Evolutionary conservation across 2,329 filamentous ascomycete genomes (phyloP), one percentile per base, ranked within the genome.

Genomic region (Ceratocystiopsis brevicomis): DNA sequence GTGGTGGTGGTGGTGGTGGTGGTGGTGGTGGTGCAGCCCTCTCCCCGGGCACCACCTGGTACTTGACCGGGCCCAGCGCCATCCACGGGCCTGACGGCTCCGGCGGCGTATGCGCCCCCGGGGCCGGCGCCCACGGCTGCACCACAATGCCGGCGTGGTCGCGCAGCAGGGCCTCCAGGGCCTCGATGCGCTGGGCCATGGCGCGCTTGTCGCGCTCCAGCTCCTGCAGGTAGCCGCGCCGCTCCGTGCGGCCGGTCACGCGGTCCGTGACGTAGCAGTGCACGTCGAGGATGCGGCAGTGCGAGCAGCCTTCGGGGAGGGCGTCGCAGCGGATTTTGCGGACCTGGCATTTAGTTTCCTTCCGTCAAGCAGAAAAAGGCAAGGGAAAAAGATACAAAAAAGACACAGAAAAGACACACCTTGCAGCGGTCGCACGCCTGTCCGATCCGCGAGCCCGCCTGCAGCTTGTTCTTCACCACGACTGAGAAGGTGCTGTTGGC

Each of bases 341-440:
- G 5, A 30, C 4, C 25, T 30, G 45, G 85, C 68, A 80, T 84
- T 84, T 30, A 16, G 32, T 53, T 51, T 54, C 25, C 19, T n/a
- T n/a, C n/a, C n/a, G n/a, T n/a, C n/a, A n/a, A n/a, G n/a, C n/a
- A n/a, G n/a, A n/a, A n/a, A n/a, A n/a, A n/a, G n/a, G n/a, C n/a
- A n/a, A n/a, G n/a, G 38, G 42, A 21, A 12, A 9, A 13, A 35
- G 33, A 13, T 35, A 36, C 34, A n/a, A 15, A 45, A 19, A 16
- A 40, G 45, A 43, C 38, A 42, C 37, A 39, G 21, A 12, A 18
- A 18, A 32, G 35, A 37, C n/a, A 11, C 59, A 83, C 80, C 71
- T 88, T 90, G 69, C 85, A 92, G 44, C 85, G 71, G 61, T 92
- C 84, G 67, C 84, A 92, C 32, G 84, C 84, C 62, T 92, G 84